Base-by-base conservation (phyloP, 495 filamentous ascomycete species). In the Podospora bellae-mahoneyi region DNA sequence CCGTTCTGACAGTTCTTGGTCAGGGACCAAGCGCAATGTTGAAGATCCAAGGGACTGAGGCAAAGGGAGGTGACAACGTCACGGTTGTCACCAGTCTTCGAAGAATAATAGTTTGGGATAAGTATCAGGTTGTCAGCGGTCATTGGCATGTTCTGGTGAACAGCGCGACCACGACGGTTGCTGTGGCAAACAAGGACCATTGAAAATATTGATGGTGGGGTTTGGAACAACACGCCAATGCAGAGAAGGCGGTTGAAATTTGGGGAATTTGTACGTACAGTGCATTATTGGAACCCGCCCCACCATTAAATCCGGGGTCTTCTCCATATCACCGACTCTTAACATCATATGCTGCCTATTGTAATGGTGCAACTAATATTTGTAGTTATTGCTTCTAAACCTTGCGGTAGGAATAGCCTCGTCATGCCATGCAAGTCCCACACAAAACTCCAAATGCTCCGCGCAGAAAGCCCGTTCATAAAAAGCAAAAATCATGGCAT, bases 341-440 rank as follows among this genome's bases (percentile, higher is more conserved):
- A 23, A 23, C 1, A 23, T 23, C 23, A 23, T 23, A 23, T 23
- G 23, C 23, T 23, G 23, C 23, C 23, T 23, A 23, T 23, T 23
- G 23, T 1, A 20, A 56, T 6, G 10, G 16, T 19, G 13, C 55
- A 58, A 5, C 7, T 7, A n/a, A n/a, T 60, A 3, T 7, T n/a
- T 2, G 39, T 16, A 62, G 44, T 39, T n/a, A 61, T 60, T 48
- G 34, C 57, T 27, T 66, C 23, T 62, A 59, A 63, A 27, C 44
- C 60, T 63, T 27, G 60, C 60, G 48, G 39, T 48, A 48, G 39
- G 39, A 39, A n/a, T 66, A 39, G 66, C 57, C 60, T 67, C 6
- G 2, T 19, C 34, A 57, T 64, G 26, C 66, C 48, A 67, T 66
- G 59, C 59, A 62, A 57, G 53, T 55, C 44, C 66, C 66, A 63